phyloP scores from a whole-genome alignment of 2,329 filamentous ascomycete genomes.

The Dichotomopilus funicola region DNA sequence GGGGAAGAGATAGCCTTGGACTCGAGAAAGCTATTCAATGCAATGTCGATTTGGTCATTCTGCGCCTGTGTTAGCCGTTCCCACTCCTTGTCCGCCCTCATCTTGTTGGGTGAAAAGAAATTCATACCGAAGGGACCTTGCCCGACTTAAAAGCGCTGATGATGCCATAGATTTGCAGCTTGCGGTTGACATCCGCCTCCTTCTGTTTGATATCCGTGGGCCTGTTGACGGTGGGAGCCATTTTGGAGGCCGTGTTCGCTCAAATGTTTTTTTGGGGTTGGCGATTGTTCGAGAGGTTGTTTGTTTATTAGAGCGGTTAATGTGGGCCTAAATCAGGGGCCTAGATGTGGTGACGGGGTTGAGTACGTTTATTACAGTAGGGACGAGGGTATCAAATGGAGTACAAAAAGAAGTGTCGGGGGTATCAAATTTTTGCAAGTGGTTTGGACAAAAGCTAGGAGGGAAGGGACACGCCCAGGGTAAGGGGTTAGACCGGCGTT shows the following conservation, averaged over 20 bases:
- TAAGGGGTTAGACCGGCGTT: background rate
- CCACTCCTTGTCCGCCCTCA: background rate
- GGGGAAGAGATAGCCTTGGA: conserved; percentile 65
- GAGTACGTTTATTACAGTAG: too few relatives aligned
- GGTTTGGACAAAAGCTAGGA: too few relatives aligned
- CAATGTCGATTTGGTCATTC: conserved; percentile 95
- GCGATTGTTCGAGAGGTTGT: background rate
- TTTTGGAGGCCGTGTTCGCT: conserved; percentile 7
- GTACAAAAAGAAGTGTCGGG: background rate
- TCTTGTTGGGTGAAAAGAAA: background rate
- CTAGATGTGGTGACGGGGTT: too few relatives aligned
- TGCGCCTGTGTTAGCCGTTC: conserved; percentile 29
- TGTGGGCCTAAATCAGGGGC: too few relatives aligned
- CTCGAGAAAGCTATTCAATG: conserved; percentile 78
- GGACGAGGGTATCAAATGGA: conserved; percentile 1
- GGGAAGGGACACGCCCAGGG: background rate
- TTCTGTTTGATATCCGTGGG: conserved; percentile 68
- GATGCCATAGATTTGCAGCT: conserved; percentile 93
- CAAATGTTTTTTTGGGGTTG: background rate
- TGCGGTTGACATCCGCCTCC: conserved; percentile 83
- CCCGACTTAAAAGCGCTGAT: conserved; percentile 75
- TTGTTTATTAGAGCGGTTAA: background rate
- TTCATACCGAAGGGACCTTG: conserved; percentile 78
- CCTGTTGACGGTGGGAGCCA: conserved; percentile 53
- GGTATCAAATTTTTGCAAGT: background rate